Percentiles rank a stretch among this genome's conserved stretches.
phyloP scores from a whole-genome alignment of 768 basidiomycete species.

The Trichaptum fuscoviolaceum region DNA sequence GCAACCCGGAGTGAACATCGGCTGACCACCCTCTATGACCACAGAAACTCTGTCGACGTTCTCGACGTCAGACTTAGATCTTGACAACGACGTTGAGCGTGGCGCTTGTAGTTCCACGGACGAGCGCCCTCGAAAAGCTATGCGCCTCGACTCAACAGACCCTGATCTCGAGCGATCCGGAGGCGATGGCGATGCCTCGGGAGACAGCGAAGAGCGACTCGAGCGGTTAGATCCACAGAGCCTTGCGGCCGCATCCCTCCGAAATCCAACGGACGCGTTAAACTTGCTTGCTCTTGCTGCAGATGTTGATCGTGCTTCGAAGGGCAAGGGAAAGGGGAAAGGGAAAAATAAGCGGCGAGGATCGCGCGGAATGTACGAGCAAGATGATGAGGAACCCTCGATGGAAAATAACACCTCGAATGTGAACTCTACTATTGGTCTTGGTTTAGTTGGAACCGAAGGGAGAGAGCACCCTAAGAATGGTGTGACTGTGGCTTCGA shows the following conservation, averaged over 20 bases:
- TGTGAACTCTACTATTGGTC: neutral
- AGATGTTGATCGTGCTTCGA: constrained; percentile 2
- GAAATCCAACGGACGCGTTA: constrained; percentile 8
- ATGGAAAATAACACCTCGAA: neutral
- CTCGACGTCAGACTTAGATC: neutral
- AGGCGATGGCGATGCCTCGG: neutral
- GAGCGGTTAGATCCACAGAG: constrained; percentile 3
- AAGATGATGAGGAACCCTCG: neutral
- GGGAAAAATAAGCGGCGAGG: neutral
- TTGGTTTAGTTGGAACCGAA: neutral
- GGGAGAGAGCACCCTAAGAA: neutral
- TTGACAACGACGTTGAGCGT: neutral
- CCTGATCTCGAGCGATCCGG: neutral
- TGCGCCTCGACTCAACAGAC: neutral
- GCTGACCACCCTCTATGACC: neutral
- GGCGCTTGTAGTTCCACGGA: neutral
- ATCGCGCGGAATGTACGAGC: neutral
- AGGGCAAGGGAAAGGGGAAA: neutral
- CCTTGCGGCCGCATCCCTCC: constrained; percentile 7
- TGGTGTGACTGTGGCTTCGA: neutral
- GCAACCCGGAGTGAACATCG: neutral
- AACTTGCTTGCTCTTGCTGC: constrained; percentile 7
- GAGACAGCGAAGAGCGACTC: neutral
- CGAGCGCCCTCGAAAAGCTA: neutral
- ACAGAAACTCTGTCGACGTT: neutral